phyloP scores from a whole-genome alignment of 1,284 basidiomycete genomes.

The Moesziomyces parantarcticus region DNA sequence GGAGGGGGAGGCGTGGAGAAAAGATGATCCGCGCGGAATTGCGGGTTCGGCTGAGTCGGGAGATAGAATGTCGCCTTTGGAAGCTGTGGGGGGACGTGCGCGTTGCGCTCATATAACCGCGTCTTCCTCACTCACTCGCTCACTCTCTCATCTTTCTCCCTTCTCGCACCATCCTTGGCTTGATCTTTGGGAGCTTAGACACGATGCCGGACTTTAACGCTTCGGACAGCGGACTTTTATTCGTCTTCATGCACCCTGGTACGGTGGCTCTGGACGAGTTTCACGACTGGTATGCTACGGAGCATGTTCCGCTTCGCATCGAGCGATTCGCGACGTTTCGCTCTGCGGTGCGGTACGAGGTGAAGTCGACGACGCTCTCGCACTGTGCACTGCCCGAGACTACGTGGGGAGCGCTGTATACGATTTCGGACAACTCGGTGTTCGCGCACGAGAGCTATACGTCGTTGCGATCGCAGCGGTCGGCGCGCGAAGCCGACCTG shows the following conservation, averaged over 20 bases:
- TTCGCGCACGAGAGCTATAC: slow-evolving; percentile 66
- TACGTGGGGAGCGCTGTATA: slow-evolving; percentile 67
- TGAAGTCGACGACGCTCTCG: not conserved
- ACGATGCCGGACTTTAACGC: slow-evolving; percentile 17
- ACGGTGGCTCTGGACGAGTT: slow-evolving; percentile 58
- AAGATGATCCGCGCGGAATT: no score
- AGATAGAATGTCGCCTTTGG: no score
- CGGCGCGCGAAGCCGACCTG: slow-evolving; percentile 66
- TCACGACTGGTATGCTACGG: slow-evolving; percentile 69
- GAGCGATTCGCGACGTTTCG: slow-evolving; percentile 26
- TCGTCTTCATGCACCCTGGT: slow-evolving; percentile 65
- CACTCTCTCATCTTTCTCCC: no score
- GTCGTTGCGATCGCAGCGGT: slow-evolving; percentile 62
- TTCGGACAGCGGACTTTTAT: slow-evolving; percentile 56
- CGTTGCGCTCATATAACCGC: no score
- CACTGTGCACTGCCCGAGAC: not conserved
- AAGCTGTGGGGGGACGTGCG: no score
- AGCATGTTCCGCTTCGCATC: slow-evolving; percentile 68
- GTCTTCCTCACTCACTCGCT: no score
- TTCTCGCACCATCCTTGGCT: no score
- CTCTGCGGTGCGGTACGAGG: slow-evolving; percentile 26
- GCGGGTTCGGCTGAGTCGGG: no score
- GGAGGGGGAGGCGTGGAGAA: no score
- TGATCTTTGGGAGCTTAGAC: no score
- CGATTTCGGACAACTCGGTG: slow-evolving; percentile 60